Evolutionary conservation across 225 moss, liverwort and hornwort species (phyloP), one percentile per base, ranked within the genome.

Genomic region (Pseudisothecium myosuroides): DNA sequence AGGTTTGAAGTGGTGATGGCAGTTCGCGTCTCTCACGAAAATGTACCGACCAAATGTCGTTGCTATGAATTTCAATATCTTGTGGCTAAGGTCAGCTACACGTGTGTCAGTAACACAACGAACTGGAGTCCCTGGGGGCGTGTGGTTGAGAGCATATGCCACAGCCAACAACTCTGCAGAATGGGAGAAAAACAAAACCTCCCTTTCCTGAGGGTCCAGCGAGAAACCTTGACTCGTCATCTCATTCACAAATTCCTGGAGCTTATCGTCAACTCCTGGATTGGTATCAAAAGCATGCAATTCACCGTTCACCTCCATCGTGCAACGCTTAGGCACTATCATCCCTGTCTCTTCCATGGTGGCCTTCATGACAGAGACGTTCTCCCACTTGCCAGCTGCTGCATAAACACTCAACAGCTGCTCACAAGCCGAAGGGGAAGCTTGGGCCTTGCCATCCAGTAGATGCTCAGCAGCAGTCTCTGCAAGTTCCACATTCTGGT

Each of bases 351-450:
- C 93, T 81, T 86, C 88, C 93, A 91, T 89, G 66, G 90, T 88
- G 62, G 88, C 36, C 85, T 90, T 93, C 39, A 94, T 26, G 80
- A 86, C 68, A 45, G 86, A 75, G 41, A 92, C 89, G 29, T 90
- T 91, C 78, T 92, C 94, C 95, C 93, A 92, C 88, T 90, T 91
- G 74, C 91, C 93, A 83, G 90, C 92, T 81, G 92, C 87, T 21
- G 91, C 55, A 67, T 95, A 95, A 74, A 92, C 87, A 62, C 88
- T 92, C 27, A 89, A 72, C 47, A 95, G 89, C 52, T 91, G 93
- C 89, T 93, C 95, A 55, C 90, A 94, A 43, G 91, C 84, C 72
- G 88, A 76, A 72, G 79, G 63, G 32, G 85, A 93, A 56, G 84
- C 87, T 85, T 87, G 89, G 60, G 83, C 74, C 36, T 91, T 89